Base-by-base conservation (phyloP, 148 eudicot species). In the Mesembryanthemum crystallinum region DNA sequence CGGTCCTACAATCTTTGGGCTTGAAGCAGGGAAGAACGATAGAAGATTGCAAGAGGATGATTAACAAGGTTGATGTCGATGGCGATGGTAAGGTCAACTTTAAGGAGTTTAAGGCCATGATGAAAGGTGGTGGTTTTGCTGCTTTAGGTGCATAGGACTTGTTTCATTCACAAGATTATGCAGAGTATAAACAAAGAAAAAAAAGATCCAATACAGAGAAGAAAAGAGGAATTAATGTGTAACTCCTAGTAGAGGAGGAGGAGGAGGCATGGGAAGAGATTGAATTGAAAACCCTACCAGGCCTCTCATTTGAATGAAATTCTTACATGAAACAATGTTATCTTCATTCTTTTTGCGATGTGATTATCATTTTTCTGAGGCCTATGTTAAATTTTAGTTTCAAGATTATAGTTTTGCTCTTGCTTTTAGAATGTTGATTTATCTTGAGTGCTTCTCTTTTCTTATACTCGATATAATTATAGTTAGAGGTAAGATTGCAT, bases 71-170 rank as follows among this genome's bases (percentile, higher is more conserved):
- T 29, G 98, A 93, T 74, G 89, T 76, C 1, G 97, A 94, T 79
- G 97, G 98, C 8, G 95, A 94, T 82, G 98, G 98, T 0, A 87
- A 69, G 91, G 98, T 94, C 35, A 76, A 94, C 65, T 94, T 74
- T 61, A 80, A 81, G 18, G 98, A 91, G 83, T 91, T 94, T 49
- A 87, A 81, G 75, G 91, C 86, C 64, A 94, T 91, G 98, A 94
- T 91, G 95, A 87, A 90, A 74, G 88, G 93, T 42, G 95, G 98
- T 68, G 98, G 95, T 3, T 94, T 91, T 82, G 89, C 93, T 72
- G 92, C 90, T 37, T 82, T 87, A 86, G 75, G 85, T 76, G 71
- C 80, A 35, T 83, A 83, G 82, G 14, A 45, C 1, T 45, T 45
- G 14, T 11, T 45, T 45, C 49, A 45, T 45, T 45, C 14, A 45